phyloP scores from a whole-genome alignment of 176 grass and related monocot species.

The Triticum turgidum region DNA sequence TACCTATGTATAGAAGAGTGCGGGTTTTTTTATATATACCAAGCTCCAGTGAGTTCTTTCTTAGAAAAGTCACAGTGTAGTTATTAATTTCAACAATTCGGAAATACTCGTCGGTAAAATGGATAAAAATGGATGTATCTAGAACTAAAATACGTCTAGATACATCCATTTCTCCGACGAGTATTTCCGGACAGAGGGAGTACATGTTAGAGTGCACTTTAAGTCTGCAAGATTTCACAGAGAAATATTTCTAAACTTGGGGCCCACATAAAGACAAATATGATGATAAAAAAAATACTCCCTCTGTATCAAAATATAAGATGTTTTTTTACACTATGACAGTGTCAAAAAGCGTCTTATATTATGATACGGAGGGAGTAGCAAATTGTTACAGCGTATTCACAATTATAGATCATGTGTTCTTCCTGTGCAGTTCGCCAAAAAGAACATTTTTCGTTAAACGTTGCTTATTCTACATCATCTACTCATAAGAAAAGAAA shows the following conservation, averaged over 20 bases:
- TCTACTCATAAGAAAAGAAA: too few species aligned
- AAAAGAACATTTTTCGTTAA: too few species aligned
- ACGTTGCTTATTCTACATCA: too few species aligned
- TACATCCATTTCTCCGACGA: too few species aligned
- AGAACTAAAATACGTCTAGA: too few species aligned
- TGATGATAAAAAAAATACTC: not conserved
- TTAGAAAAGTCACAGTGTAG: not conserved
- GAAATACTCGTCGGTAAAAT: too few species aligned
- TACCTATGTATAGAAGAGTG: slow-evolving; percentile 2
- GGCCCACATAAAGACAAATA: not conserved
- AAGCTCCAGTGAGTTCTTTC: not conserved
- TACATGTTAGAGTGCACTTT: not conserved
- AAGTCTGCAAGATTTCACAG: not conserved
- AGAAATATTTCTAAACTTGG: not conserved
- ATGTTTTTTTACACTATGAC: too few species aligned
- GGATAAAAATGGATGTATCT: too few species aligned
- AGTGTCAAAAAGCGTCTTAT: too few species aligned
- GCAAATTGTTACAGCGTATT: not conserved
- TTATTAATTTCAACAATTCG: not conserved
- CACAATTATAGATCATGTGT: not conserved
- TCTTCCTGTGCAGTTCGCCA: too few species aligned
- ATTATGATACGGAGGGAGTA: not conserved
- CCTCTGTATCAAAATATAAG: too few species aligned
- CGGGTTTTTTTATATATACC: not conserved
- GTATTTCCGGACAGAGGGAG: too few species aligned